These are phyloP conservation scores for Porpolomopsis calyptriformis DNA, from an alignment of 768 basidiomycete genomes.

Conservation along the genomic window DNA sequence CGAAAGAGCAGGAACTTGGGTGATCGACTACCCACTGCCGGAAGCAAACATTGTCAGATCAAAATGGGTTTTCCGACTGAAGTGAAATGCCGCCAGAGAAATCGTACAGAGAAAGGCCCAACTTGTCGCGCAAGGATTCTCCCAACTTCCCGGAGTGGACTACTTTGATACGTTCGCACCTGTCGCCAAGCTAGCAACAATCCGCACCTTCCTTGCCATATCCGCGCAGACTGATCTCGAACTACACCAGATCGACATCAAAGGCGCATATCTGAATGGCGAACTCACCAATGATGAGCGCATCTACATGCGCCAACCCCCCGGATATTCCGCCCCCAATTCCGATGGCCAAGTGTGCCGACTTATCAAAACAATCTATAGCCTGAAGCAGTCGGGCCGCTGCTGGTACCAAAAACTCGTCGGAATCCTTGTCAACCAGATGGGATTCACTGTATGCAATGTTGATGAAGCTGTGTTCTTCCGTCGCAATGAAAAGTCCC, in stretches of 20 bases:
- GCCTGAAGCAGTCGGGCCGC: slow-evolving; percentile 10
- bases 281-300: slow-evolving; percentile 6
- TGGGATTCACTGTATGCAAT: slow-evolving; percentile 10
- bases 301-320: slow-evolving; percentile 27
- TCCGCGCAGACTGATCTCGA: background rate
- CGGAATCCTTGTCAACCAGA: slow-evolving; percentile 6
- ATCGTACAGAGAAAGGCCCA: slow-evolving; percentile 21
- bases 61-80: background rate
- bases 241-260: slow-evolving; percentile 19
- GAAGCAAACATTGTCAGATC: background rate
- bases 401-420: slow-evolving; percentile 10
- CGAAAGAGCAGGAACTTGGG: slow-evolving; percentile 1
- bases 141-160: slow-evolving; percentile 23
- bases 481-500: slow-evolving; percentile 3
- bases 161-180: slow-evolving; percentile 19
- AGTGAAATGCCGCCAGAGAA: background rate
- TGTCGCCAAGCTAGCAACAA: slow-evolving; percentile 8
- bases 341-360: slow-evolving; percentile 7
- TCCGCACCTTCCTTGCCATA: slow-evolving; percentile 17
- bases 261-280: slow-evolving; percentile 16
- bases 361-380: slow-evolving; percentile 7
- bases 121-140: slow-evolving; percentile 25
- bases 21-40: background rate
- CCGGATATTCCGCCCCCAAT: slow-evolving; percentile 5
- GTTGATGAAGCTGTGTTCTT: slow-evolving; percentile 16